A percentile compares a stretch with the other conserved stretches of the same genome.
These are phyloP conservation scores for Aaosphaeria pasadenensis DNA, from an alignment of 2,329 filamentous ascomycete genomes.

Conservation along the genomic window DNA sequence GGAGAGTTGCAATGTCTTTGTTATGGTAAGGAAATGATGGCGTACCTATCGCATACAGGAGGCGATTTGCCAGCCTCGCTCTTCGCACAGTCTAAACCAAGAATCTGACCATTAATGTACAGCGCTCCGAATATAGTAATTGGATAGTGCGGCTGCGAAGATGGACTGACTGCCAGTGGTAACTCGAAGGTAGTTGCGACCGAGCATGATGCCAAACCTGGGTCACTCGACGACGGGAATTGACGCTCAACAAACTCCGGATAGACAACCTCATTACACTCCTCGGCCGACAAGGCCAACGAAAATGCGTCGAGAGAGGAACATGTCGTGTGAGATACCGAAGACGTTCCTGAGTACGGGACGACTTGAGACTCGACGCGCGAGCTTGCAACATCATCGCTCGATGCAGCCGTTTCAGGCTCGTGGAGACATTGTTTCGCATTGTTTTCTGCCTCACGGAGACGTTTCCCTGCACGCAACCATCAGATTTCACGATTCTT, in stretches of 20 bases:
- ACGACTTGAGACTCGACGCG: no score
- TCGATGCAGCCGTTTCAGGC: no score
- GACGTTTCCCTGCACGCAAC: conserved; percentile 4
- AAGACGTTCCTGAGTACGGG: no score
- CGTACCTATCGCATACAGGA: conserved; percentile 1
- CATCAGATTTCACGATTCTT: not conserved
- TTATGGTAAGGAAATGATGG: not conserved
- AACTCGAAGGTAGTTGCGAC: not conserved
- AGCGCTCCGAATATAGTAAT: conserved; percentile 27
- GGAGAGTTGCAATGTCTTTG: no score
- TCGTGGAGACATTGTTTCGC: conserved; percentile 2
- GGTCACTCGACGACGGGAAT: no score
- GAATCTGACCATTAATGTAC: conserved; percentile 27
- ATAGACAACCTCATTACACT: no score
- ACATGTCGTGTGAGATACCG: no score
- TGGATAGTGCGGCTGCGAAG: conserved; percentile 7
- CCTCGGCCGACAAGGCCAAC: no score
- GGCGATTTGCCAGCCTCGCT: not conserved
- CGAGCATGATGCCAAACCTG: no score
- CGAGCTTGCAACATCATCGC: no score
- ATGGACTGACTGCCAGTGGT: conserved; percentile 3
- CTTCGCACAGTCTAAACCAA: conserved; percentile 26
- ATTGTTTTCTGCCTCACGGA: conserved; percentile 7
- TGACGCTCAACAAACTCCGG: no score
- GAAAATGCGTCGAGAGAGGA: no score